Evolutionary conservation across 2,329 filamentous ascomycete genomes (phyloP).

Genomic region (Decorospora gaudefroyi): DNA sequence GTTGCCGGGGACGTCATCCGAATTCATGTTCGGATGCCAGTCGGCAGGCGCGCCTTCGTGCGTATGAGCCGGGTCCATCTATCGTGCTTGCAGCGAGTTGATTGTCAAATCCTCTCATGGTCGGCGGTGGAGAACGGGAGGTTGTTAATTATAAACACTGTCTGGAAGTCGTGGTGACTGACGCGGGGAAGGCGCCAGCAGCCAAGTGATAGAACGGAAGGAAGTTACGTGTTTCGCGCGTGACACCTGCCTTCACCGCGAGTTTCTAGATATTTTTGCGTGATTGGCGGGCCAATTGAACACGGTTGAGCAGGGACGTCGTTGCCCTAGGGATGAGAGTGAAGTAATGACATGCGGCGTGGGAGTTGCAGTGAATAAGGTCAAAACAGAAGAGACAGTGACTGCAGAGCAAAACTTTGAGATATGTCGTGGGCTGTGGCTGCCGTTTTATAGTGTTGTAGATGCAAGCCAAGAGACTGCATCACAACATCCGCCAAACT

Average conservation of each 20-base stretch:
- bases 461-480: no score
- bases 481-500: neutral
- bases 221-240: slow-evolving; percentile 3
- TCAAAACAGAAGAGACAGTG: neutral
- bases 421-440: neutral
- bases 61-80: slow-evolving; percentile 9
- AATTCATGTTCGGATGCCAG: neutral
- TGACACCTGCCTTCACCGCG: slow-evolving; percentile 4
- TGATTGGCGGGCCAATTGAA: slow-evolving; percentile 1
- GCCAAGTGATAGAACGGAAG: slow-evolving; percentile 8
- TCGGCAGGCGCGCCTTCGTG: slow-evolving; percentile 1
- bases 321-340: slow-evolving; percentile 1
- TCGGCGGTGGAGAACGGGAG: neutral
- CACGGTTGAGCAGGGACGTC: neutral
- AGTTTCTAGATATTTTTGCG: neutral
- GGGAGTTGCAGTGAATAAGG: neutral
- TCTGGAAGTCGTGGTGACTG: slow-evolving; percentile 8
- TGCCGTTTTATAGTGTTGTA: no score
- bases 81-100: slow-evolving; percentile 2
- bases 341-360: slow-evolving; percentile 5
- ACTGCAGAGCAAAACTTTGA: neutral
- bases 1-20: slow-evolving; percentile 6
- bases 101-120: slow-evolving; percentile 1
- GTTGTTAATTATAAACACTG: slow-evolving; percentile 8
- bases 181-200: slow-evolving; percentile 2